Conservation (phyloP, 164 flowering plant genomes). For the Magnolia kwangsiensis region DNA sequence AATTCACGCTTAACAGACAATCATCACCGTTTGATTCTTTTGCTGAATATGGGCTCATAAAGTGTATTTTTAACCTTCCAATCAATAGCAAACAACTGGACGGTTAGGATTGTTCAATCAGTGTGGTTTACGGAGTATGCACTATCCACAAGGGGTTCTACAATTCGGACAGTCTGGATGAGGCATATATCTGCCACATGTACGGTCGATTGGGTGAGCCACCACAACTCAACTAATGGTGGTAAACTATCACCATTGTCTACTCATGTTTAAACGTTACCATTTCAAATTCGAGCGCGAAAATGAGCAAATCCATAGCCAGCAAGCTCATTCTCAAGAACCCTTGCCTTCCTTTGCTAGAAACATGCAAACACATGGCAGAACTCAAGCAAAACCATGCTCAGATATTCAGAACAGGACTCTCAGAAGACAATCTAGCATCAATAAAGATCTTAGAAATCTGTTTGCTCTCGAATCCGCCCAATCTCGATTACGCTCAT, state of each 20-base stretch:
- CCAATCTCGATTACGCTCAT: conserved; percentile 3
- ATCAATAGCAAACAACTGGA: too few species aligned
- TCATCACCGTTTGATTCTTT: too few species aligned
- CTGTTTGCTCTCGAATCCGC: neutral
- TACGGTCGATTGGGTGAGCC: too few species aligned
- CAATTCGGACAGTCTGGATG: too few species aligned
- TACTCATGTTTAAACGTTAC: neutral
- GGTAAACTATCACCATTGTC: neutral
- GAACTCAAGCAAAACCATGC: conserved; percentile 22
- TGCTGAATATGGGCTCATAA: too few species aligned
- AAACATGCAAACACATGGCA: conserved; percentile 6
- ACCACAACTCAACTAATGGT: neutral
- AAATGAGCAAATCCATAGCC: conserved; percentile 11
- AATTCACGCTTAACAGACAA: too few species aligned
- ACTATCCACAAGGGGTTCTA: too few species aligned
- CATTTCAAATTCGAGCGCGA: neutral
- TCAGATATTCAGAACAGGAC: conserved; percentile 13
- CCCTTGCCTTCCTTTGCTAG: conserved; percentile 18
- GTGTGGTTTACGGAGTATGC: too few species aligned
- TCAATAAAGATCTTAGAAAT: conserved; percentile 6
- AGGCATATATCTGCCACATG: too few species aligned
- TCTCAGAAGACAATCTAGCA: conserved; percentile 4
- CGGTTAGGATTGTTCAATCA: too few species aligned
- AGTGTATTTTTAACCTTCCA: too few species aligned
- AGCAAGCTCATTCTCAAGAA: conserved; percentile 20